Conservation (phyloP, 2,329 filamentous ascomycete species). For the Diaporthe citriasiana region DNA sequence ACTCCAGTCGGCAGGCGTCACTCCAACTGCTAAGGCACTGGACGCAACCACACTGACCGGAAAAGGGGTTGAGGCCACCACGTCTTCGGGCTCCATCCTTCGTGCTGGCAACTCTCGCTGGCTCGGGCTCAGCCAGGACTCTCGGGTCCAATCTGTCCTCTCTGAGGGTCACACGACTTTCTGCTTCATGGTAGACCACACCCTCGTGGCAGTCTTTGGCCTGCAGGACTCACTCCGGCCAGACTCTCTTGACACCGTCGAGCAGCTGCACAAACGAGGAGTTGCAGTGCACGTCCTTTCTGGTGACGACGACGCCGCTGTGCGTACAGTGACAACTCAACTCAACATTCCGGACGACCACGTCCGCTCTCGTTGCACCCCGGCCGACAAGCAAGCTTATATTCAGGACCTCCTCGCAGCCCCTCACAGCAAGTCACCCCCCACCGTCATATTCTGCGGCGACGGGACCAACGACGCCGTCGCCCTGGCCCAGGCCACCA, state of each 20-base stretch:
- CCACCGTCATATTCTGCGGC: slow-evolving; percentile 76
- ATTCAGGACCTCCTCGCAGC: slow-evolving; percentile 54
- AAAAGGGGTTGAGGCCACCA: slow-evolving; percentile 59
- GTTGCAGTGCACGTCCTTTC: slow-evolving; percentile 64
- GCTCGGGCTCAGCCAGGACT: slow-evolving; percentile 54
- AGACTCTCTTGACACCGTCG: slow-evolving; percentile 56
- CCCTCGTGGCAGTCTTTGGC: slow-evolving; percentile 58
- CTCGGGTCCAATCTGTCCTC: slow-evolving; percentile 53
- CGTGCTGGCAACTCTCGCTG: slow-evolving; percentile 66
- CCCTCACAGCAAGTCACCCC: slow-evolving; percentile 33
- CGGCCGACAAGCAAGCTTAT: slow-evolving; percentile 62
- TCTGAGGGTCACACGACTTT: slow-evolving; percentile 59
- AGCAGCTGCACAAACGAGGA: slow-evolving; percentile 53
- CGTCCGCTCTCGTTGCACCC: slow-evolving; percentile 59
- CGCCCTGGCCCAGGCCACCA: slow-evolving; percentile 77
- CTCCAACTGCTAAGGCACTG: slow-evolving; percentile 45
- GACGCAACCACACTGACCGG: slow-evolving; percentile 58
- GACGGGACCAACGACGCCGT: slow-evolving; percentile 86
- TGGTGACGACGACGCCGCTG: slow-evolving; percentile 67
- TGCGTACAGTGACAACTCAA: slow-evolving; percentile 55
- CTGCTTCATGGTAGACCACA: slow-evolving; percentile 59
- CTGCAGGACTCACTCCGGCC: slow-evolving; percentile 62
- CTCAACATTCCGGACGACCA: slow-evolving; percentile 57
- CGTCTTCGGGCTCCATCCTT: slow-evolving; percentile 49
- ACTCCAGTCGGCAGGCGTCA: slow-evolving; percentile 46